A percentile compares a stretch with the other conserved stretches of the same genome.
phyloP scores from a whole-genome alignment of 2,329 filamentous ascomycete species.

The Pyrenochaeta sp. region DNA sequence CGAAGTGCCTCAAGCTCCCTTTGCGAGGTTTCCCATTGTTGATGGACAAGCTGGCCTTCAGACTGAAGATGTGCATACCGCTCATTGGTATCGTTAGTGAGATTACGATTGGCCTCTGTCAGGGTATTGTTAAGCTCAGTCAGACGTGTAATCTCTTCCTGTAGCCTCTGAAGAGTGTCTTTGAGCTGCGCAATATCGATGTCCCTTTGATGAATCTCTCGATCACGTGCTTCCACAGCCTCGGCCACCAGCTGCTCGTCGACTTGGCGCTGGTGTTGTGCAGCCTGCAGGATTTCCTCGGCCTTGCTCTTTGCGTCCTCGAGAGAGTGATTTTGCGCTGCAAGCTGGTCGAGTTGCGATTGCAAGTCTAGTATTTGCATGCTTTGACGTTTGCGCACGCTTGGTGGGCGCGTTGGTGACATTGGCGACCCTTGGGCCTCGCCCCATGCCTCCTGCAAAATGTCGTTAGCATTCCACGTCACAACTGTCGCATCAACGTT shows the following conservation, averaged over 20 bases:
- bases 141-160: constrained; percentile 81
- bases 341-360: constrained; percentile 80
- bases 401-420: constrained; percentile 92
- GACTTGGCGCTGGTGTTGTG: constrained; percentile 63
- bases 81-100: constrained; percentile 78
- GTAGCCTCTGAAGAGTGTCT: constrained; percentile 79
- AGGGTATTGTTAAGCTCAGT: constrained; percentile 85
- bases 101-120: constrained; percentile 76
- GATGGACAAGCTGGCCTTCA: constrained; percentile 65
- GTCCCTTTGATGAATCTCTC: constrained; percentile 81
- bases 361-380: constrained; percentile 95
- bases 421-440: constrained; percentile 88
- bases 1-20: constrained; percentile 76
- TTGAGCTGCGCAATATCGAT: constrained; percentile 85
- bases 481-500: constrained; percentile 10
- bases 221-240: constrained; percentile 70
- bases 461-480: constrained; percentile 31
- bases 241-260: constrained; percentile 59
- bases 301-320: constrained; percentile 75
- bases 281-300: constrained; percentile 69
- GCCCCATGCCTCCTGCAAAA: constrained; percentile 85
- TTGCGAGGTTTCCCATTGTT: constrained; percentile 66
- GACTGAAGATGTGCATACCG: constrained; percentile 73
- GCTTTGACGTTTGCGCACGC: constrained; percentile 95
- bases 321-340: constrained; percentile 83